Base-by-base conservation (phyloP, 441 rosid species). In the Breynia disticha region DNA sequence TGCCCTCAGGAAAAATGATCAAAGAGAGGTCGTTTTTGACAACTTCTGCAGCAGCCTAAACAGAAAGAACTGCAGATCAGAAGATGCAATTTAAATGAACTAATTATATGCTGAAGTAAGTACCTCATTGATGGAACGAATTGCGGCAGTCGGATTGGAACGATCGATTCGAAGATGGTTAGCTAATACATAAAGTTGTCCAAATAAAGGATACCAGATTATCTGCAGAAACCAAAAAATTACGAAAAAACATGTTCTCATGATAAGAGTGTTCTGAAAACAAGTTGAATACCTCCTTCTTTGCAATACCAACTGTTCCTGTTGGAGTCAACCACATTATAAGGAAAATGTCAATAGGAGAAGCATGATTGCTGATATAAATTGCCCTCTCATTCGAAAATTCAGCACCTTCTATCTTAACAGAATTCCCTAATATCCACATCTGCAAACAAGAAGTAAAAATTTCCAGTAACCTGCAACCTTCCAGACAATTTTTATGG, bases 371-470 rank as follows among this genome's bases (percentile, higher is more conserved):
- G 49, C 85, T 56, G 63, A 77, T 75, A 58, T 72, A 77, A 57
- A 75, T 64, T 2, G 82, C 86, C 57, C 59, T 70, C 62, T 66
- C 65, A n/a, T 75, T 63, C 19, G 76, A 67, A 58, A 56, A 71
- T 24, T 80, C 83, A 1, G 39, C 4, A 15, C 81, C 83, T 70
- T 76, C 79, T 22, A 80, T 73, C 61, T 65, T 73, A 19, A 78
- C 16, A 46, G 73, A 77, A 67, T 75, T 78, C 43, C 83, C 83
- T 37, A 77, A 56, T 55, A 80, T 76, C 81, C 81, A 77, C 81
- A 80, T 75, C 83, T 80, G 77, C 68, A 62, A 61, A 41, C 53
- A 51, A 61, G 50, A 43, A 6, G 32, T 19, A 12, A 19, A 15
- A 5, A 50, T 14, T 14, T 41, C 13, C 13, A 41, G 15, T 15